Evolutionary conservation across 2,329 filamentous ascomycete species (phyloP).

Genomic region (Arthrobotrys pseudoclavata): DNA sequence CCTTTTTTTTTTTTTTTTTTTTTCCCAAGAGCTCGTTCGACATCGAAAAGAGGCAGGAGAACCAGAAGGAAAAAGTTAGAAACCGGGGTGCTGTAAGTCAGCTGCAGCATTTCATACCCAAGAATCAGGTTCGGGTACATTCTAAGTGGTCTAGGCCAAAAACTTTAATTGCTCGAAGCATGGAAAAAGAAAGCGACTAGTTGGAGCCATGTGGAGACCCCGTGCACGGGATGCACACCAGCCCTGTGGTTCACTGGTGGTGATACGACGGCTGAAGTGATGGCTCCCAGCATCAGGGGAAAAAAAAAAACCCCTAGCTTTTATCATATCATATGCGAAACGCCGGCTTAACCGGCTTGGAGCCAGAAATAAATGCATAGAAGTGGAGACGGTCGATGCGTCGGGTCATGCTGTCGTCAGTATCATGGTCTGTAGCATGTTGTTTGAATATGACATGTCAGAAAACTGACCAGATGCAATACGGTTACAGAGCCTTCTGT

Average conservation of each 20-base stretch:
- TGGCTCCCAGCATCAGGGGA: conserved; percentile 11
- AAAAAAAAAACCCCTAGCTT: conserved; percentile 13
- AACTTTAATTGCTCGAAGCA: conserved; percentile 35
- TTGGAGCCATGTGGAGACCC: conserved; percentile 36
- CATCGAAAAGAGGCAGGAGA: conserved; percentile 45
- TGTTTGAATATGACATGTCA: conserved; percentile 29
- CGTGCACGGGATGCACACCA: conserved; percentile 53
- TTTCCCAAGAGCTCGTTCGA: conserved; percentile 37
- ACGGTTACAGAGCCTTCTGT: background rate
- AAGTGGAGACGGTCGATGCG: conserved; percentile 32
- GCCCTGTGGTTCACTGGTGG: conserved; percentile 25
- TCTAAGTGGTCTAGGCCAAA: conserved; percentile 19
- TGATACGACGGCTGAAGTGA: conserved; percentile 49
- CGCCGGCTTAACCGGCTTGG: conserved; percentile 15
- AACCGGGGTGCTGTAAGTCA: conserved; percentile 48
- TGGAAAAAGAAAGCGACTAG: conserved; percentile 43
- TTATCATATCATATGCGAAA: conserved; percentile 25
- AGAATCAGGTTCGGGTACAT: conserved; percentile 57
- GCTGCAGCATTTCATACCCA: conserved; percentile 53
- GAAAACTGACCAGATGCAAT: background rate
- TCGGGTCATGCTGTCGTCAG: conserved; percentile 37
- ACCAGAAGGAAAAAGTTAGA: conserved; percentile 26
- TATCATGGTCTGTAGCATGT: conserved; percentile 11
- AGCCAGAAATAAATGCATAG: conserved; percentile 26
- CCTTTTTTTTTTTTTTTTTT: conserved; percentile 28